Evolutionary conservation across 2,329 filamentous ascomycete genomes (phyloP).

Genomic region (Aspergillus terreus): DNA sequence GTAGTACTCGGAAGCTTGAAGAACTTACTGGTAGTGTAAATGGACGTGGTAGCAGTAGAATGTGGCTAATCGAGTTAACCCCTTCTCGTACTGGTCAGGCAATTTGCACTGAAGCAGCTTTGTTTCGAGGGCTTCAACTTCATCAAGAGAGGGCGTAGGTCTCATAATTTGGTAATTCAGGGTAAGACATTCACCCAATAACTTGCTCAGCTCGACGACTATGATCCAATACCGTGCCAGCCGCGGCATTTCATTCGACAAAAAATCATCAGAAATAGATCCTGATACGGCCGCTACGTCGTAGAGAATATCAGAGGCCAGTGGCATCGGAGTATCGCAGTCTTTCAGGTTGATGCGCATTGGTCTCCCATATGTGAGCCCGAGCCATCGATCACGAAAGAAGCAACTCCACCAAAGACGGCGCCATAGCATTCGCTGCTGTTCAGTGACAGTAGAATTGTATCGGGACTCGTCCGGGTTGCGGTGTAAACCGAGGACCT

Average conservation of each 20-base stretch:
- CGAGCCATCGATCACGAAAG: constrained; percentile 40
- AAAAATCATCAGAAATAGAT: constrained; percentile 8
- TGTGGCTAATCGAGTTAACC: constrained; percentile 8
- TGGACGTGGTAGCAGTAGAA: constrained; percentile 26
- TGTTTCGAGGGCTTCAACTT: constrained; percentile 21
- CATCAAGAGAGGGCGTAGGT: constrained; percentile 12
- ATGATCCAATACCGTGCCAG: constrained; percentile 25
- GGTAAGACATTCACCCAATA: constrained; percentile 22
- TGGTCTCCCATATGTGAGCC: constrained; percentile 38
- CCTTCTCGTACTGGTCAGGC: constrained; percentile 14
- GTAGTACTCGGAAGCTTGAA: not conserved
- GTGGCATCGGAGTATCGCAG: constrained; percentile 33
- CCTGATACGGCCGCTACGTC: constrained; percentile 16
- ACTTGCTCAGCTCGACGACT: constrained; percentile 22
- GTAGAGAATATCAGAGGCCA: constrained; percentile 22
- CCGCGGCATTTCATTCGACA: constrained; percentile 19
- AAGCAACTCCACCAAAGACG: constrained; percentile 43
- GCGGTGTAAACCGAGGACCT: constrained; percentile 43
- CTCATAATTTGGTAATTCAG: constrained; percentile 21
- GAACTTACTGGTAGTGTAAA: constrained; percentile 26
- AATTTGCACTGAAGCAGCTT: constrained; percentile 15
- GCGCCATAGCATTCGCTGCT: constrained; percentile 30
- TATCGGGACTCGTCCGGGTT: constrained; percentile 13
- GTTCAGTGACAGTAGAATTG: constrained; percentile 18
- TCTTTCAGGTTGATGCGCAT: constrained; percentile 38